phyloP scores from a whole-genome alignment of 148 eudicot species.

The Selenicereus undatus region DNA sequence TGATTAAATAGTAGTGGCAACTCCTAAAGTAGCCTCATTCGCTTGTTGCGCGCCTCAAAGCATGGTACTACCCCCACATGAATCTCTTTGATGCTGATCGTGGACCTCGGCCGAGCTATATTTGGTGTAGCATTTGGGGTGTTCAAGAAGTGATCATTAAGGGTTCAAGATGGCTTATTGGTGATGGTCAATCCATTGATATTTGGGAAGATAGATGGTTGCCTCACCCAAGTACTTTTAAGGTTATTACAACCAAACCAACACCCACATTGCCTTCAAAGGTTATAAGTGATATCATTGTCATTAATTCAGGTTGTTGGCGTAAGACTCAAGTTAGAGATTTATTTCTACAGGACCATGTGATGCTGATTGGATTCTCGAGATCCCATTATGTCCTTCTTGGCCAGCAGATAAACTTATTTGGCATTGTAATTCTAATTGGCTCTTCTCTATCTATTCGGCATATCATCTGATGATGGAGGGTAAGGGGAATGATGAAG shows the following conservation, averaged over 20 bases:
- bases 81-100: not conserved
- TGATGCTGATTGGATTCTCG: not conserved
- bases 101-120: not conserved
- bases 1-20: not conserved
- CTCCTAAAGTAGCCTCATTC: not conserved
- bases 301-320: not conserved
- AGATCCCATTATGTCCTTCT: no score
- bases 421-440: no score
- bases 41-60: not conserved
- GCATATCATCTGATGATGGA: no score
- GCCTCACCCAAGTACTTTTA: not conserved
- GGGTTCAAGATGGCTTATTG: not conserved
- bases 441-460: no score
- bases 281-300: not conserved
- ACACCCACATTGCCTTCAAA: fast-evolving
- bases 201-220: not conserved
- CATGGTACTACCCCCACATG: not conserved
- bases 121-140: not conserved
- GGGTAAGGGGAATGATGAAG: no score
- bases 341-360: not conserved
- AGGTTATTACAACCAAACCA: not conserved
- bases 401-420: no score
- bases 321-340: not conserved
- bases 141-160: not conserved
- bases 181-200: not conserved